A percentile compares a stretch with the other conserved stretches of the same genome.
phyloP scores from a whole-genome alignment of 495 filamentous ascomycete species.

The Trichoderma virens region DNA sequence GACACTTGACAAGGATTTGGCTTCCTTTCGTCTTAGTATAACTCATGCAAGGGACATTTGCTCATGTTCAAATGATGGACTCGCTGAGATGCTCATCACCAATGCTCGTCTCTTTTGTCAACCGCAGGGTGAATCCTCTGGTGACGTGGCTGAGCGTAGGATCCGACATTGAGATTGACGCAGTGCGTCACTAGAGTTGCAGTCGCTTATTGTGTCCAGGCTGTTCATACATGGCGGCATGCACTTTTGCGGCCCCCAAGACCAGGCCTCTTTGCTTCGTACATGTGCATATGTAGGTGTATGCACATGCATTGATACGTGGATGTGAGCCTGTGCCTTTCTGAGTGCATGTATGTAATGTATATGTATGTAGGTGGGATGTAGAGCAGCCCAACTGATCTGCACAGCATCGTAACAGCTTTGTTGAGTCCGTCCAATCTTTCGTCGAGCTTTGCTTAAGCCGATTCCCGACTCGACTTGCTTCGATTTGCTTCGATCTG shows the following conservation, averaged over 20 bases:
- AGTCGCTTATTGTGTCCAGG: conserved; percentile 7
- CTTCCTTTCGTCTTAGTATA: too few relatives aligned
- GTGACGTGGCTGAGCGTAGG: conserved; percentile 1
- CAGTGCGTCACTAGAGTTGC: background rate
- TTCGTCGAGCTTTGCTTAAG: background rate
- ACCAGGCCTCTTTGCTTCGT: background rate
- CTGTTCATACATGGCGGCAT: background rate
- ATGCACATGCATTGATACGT: too few relatives aligned
- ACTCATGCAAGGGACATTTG: too few relatives aligned
- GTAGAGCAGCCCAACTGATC: conserved; percentile 3
- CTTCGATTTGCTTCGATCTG: background rate
- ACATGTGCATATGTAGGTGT: background rate
- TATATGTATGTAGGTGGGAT: background rate
- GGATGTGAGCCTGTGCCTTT: too few relatives aligned
- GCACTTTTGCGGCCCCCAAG: background rate
- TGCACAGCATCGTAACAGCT: background rate
- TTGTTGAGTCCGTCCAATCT: background rate
- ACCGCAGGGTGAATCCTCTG: background rate
- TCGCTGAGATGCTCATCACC: background rate
- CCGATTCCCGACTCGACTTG: background rate
- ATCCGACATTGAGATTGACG: background rate
- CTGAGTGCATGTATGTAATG: background rate
- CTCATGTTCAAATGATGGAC: too few relatives aligned
- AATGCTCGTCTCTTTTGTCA: background rate
- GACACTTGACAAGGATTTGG: too few relatives aligned